A percentile compares a stretch with the other conserved stretches of the same genome.
Evolutionary conservation across 257 asterid genomes (phyloP).

Genomic region (Nicotiana benthamiana): DNA sequence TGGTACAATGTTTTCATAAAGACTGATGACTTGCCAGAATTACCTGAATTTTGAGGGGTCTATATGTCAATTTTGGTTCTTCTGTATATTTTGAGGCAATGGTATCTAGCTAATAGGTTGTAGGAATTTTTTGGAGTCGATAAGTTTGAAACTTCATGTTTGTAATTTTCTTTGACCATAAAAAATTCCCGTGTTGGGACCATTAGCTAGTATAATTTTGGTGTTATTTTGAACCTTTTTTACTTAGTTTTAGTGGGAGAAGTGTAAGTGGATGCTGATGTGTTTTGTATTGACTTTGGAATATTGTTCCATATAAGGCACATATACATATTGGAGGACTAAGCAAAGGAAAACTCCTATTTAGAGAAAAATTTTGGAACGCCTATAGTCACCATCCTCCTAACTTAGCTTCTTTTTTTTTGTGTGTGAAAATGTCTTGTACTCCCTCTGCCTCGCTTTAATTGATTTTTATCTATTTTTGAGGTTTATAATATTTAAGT

Average conservation of each 20-base stretch:
- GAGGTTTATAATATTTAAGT: too few relatives aligned
- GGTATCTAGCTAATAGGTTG: background rate
- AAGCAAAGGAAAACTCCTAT: background rate
- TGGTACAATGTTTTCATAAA: slow-evolving; percentile 13
- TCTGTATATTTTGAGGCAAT: background rate
- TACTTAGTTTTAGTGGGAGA: background rate
- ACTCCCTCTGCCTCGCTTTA: background rate
- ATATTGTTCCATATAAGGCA: too few relatives aligned
- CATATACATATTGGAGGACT: background rate
- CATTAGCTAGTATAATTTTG: background rate
- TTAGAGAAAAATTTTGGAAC: background rate
- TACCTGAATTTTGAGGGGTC: slow-evolving; percentile 4
- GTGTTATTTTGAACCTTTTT: background rate
- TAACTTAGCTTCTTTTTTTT: background rate
- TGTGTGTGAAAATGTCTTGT: background rate
- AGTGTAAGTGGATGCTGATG: background rate
- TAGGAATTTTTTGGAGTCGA: background rate
- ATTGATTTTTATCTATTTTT: too few relatives aligned
- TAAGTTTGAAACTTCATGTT: background rate
- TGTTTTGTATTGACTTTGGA: too few relatives aligned
- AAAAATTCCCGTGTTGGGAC: background rate
- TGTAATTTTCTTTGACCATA: background rate
- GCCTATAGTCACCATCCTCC: background rate
- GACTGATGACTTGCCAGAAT: slow-evolving; percentile 10
- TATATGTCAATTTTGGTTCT: background rate